phyloP scores from a whole-genome alignment of 306 rosid species.

The Begonia loranthoides region DNA sequence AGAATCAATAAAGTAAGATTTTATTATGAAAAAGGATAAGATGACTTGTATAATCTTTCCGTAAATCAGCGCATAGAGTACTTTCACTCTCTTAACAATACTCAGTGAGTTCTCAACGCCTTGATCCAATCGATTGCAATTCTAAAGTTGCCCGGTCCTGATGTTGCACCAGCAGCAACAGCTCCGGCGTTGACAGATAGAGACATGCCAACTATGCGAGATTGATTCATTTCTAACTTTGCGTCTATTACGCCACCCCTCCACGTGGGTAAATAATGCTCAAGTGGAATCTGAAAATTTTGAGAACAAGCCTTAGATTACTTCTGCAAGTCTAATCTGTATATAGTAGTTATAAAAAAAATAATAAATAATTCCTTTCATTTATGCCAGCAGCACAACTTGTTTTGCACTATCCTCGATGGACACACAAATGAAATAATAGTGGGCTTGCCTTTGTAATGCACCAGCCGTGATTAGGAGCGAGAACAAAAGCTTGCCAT shows the following conservation, averaged over 20 bases:
- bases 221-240: constrained; percentile 74
- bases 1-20: no score
- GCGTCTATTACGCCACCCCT: constrained; percentile 75
- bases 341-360: no score
- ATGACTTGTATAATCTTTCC: no score
- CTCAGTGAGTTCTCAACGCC: constrained; percentile 51
- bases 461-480: constrained; percentile 75
- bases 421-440: background rate
- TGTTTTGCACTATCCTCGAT: no score
- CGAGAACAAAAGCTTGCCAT: constrained; percentile 73
- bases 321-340: background rate
- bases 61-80: no score
- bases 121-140: constrained; percentile 76
- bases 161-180: constrained; percentile 57
- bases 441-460: constrained; percentile 50
- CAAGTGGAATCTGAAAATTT: constrained; percentile 64
- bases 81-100: background rate
- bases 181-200: constrained; percentile 83
- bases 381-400: no score
- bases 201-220: constrained; percentile 76
- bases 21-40: no score
- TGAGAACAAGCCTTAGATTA: background rate
- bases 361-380: no score
- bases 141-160: constrained; percentile 84
- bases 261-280: constrained; percentile 85